Evolutionary conservation across 2,329 filamentous ascomycete species (phyloP).

Genomic region (Aspergillus sp.): DNA sequence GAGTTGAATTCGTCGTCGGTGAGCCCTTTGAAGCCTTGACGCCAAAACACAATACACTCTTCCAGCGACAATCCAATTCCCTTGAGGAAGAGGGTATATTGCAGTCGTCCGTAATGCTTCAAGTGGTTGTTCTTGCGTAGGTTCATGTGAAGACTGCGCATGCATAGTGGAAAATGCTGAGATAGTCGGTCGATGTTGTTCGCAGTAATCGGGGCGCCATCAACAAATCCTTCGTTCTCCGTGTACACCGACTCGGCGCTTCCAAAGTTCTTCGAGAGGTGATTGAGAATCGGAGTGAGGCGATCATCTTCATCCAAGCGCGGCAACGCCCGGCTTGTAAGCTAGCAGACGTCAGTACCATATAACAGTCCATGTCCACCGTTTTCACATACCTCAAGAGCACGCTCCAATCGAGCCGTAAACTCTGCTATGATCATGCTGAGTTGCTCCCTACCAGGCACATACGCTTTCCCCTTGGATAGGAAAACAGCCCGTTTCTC

Average conservation of each 20-base stretch:
- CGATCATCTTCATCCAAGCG: slow-evolving; percentile 95
- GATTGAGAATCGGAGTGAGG: slow-evolving; percentile 70
- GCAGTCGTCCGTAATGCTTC: slow-evolving; percentile 88
- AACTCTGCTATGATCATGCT: slow-evolving; percentile 92
- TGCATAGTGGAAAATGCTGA: slow-evolving; percentile 85
- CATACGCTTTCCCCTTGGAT: slow-evolving; percentile 82
- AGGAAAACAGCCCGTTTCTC: slow-evolving; percentile 77
- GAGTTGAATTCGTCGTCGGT: slow-evolving; percentile 97
- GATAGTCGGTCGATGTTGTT: slow-evolving; percentile 77
- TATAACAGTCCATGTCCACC: slow-evolving; percentile 4
- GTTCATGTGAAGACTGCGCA: slow-evolving; percentile 85
- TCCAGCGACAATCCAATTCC: slow-evolving; percentile 91
- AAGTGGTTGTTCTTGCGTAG: slow-evolving; percentile 86
- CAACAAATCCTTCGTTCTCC: slow-evolving; percentile 63
- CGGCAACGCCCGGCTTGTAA: slow-evolving; percentile 87
- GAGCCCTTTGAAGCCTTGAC: slow-evolving; percentile 77
- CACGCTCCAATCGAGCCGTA: slow-evolving; percentile 72
- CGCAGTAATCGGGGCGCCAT: slow-evolving; percentile 74
- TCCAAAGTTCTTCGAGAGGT: slow-evolving; percentile 94
- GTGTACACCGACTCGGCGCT: slow-evolving; percentile 84
- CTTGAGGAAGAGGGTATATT: slow-evolving; percentile 96
- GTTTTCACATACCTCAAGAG: slow-evolving; percentile 69
- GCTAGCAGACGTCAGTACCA: slow-evolving; percentile 48
- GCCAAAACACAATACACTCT: slow-evolving; percentile 91
- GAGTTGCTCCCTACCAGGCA: slow-evolving; percentile 81